phyloP scores from a whole-genome alignment of 139 green algal species.

The Chlamydomonas sp. region DNA sequence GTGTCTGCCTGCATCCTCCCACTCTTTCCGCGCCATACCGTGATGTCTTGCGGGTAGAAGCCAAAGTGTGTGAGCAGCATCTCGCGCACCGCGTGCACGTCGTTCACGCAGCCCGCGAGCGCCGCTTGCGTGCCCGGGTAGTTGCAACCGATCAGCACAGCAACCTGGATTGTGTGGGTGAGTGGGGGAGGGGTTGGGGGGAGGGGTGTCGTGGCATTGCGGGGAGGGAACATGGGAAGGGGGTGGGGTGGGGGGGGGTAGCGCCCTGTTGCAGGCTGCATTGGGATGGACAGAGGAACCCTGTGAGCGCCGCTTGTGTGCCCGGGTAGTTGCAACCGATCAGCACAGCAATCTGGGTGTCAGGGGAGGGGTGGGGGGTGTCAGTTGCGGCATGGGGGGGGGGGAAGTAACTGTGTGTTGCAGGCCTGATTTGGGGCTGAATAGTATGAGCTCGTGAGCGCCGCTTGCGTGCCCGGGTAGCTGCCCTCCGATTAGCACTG shows the following conservation, averaged over 20 bases:
- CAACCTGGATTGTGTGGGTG: conserved; percentile 36
- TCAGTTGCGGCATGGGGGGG: no score
- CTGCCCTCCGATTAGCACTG: conserved; percentile 53
- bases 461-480: conserved; percentile 47
- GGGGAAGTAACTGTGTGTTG: no score
- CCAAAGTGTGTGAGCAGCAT: conserved; percentile 48
- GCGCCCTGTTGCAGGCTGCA: no score
- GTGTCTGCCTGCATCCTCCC: no score
- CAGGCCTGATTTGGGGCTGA: no score
- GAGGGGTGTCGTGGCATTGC: no score
- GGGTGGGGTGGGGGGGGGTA: no score
- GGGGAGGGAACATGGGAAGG: no score
- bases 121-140: conserved; percentile 48
- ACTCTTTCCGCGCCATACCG: no score
- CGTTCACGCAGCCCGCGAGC: conserved; percentile 63
- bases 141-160: conserved; percentile 53
- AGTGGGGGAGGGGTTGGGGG: no score
- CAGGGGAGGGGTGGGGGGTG: no score
- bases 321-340: conserved; percentile 58
- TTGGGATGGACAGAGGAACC: conserved; percentile 54
- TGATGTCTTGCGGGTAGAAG: conserved; percentile 44
- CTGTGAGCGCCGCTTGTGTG: conserved; percentile 42
- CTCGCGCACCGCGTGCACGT: conserved; percentile 44
- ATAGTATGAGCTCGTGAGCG: conserved; percentile 53
- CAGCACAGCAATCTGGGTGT: conserved; percentile 41